These are phyloP conservation scores for Penicillium sp. DNA, from an alignment of 2,329 filamentous ascomycete genomes.

Conservation along the genomic window DNA sequence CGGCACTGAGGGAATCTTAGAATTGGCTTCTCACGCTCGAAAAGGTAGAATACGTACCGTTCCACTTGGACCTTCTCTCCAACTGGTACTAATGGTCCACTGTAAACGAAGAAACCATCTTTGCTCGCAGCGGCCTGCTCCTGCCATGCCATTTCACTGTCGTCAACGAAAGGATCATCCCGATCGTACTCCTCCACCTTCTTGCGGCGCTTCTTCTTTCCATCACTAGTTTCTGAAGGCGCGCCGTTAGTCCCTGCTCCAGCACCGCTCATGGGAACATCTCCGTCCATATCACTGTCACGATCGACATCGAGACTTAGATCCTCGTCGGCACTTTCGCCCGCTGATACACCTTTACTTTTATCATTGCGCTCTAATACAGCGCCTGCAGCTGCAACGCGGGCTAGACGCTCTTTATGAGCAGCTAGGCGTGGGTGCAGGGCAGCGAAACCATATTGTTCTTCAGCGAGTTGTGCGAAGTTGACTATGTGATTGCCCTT, in stretches of 20 bases:
- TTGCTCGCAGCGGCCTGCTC: conserved; percentile 90
- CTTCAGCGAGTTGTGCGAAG: conserved; percentile 89
- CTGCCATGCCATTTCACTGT: conserved; percentile 93
- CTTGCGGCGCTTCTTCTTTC: conserved; percentile 71
- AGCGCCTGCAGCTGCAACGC: conserved; percentile 84
- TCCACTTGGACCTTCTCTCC: conserved; percentile 71
- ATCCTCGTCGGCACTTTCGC: conserved; percentile 74
- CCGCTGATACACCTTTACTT: conserved; percentile 62
- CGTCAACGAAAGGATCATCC: conserved; percentile 72
- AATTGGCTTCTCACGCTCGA: not conserved
- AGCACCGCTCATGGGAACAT: conserved; percentile 41
- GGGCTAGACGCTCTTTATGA: conserved; percentile 79
- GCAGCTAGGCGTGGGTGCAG: conserved; percentile 88
- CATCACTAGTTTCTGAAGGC: conserved; percentile 53
- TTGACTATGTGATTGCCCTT: conserved; percentile 90
- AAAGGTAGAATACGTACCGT: conserved; percentile 47
- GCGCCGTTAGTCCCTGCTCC: conserved; percentile 56
- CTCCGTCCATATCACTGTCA: conserved; percentile 54
- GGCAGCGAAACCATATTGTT: conserved; percentile 90
- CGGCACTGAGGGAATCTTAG: conserved; percentile 52
- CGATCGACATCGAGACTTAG: conserved; percentile 89
- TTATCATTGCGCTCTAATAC: conserved; percentile 75
- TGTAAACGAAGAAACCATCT: conserved; percentile 98
- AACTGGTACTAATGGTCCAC: conserved; percentile 83
- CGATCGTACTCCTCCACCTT: conserved; percentile 67